Percentiles rank a stretch among this genome's conserved stretches.
These are phyloP conservation scores for Stemphylium vesicarium DNA, from an alignment of 2,329 filamentous ascomycete genomes.

Conservation along the genomic window DNA sequence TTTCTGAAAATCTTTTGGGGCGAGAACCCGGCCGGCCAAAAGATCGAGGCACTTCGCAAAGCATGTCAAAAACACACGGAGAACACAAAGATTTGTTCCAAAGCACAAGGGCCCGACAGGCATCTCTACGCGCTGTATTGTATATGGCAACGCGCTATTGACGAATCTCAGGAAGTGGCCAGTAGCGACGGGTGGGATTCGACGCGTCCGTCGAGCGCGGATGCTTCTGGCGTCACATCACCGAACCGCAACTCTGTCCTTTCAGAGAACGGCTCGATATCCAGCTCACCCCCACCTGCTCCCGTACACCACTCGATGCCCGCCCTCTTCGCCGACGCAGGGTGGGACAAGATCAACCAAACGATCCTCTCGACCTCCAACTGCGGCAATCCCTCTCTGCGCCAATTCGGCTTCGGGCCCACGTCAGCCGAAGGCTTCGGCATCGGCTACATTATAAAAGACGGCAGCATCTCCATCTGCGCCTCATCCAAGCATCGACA, in stretches of 20 bases:
- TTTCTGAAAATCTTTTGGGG: slow-evolving; percentile 96
- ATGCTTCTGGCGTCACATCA: slow-evolving; percentile 58
- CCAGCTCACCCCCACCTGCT: slow-evolving; percentile 62
- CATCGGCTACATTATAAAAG: slow-evolving; percentile 99
- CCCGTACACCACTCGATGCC: slow-evolving; percentile 65
- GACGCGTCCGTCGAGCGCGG: slow-evolving; percentile 59
- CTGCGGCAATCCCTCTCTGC: slow-evolving; percentile 92
- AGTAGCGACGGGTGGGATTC: slow-evolving; percentile 61
- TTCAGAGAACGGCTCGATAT: slow-evolving; percentile 57
- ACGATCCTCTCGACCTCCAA: slow-evolving; percentile 98
- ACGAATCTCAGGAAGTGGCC: slow-evolving; percentile 68
- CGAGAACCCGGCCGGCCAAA: slow-evolving; percentile 80
- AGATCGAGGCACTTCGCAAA: slow-evolving; percentile 82
- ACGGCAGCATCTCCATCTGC: slow-evolving; percentile 87
- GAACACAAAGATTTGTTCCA: slow-evolving; percentile 83
- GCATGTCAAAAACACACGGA: slow-evolving; percentile 84
- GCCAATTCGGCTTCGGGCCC: slow-evolving; percentile 96
- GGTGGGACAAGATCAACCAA: slow-evolving; percentile 94
- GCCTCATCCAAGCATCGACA: slow-evolving; percentile 93
- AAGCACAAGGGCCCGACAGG: slow-evolving; percentile 88
- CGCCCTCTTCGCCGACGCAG: slow-evolving; percentile 81
- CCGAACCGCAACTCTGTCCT: slow-evolving; percentile 60
- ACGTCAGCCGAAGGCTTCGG: slow-evolving; percentile 94
- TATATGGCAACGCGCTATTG: slow-evolving; percentile 88
- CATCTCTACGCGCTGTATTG: slow-evolving; percentile 94